These are phyloP conservation scores for Fusarium transvaalense DNA, from an alignment of 2,329 filamentous ascomycete species.

Conservation along the genomic window DNA sequence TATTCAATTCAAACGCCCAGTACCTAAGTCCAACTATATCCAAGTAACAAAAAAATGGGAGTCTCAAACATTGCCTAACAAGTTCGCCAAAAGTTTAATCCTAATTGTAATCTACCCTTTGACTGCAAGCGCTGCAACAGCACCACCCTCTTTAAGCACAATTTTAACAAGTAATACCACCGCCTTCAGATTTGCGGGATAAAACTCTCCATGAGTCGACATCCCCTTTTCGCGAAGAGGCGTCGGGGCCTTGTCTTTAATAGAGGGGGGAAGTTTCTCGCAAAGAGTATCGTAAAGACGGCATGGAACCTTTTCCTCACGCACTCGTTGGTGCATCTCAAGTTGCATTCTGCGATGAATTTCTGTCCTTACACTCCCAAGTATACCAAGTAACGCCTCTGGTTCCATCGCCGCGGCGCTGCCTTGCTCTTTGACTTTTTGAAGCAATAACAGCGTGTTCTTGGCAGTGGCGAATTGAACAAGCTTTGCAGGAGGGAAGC, in stretches of 20 bases:
- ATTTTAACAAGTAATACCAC: neutral
- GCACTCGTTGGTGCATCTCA: constrained; percentile 8
- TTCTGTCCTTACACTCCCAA: neutral
- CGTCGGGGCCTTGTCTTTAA: neutral
- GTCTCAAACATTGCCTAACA: too few relatives aligned
- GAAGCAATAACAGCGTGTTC: neutral
- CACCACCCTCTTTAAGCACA: neutral
- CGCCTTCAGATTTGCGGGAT: neutral
- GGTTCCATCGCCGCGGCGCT: neutral
- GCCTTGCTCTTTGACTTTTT: neutral
- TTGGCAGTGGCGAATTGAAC: neutral
- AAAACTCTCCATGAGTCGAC: neutral
- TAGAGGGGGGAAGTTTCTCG: neutral
- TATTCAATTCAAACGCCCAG: too few relatives aligned
- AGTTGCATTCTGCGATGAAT: constrained; percentile 1
- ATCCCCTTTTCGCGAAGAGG: neutral
- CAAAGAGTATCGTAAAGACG: neutral
- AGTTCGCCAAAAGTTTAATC: neutral
- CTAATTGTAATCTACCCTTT: neutral
- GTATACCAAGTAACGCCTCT: neutral
- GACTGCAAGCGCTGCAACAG: neutral
- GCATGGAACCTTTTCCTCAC: neutral
- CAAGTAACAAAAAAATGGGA: too few relatives aligned
- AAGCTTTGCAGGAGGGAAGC: neutral
- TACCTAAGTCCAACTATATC: too few relatives aligned